Conservation (phyloP, 1,284 basidiomycete genomes). For the Leccinum pallidistipes region DNA sequence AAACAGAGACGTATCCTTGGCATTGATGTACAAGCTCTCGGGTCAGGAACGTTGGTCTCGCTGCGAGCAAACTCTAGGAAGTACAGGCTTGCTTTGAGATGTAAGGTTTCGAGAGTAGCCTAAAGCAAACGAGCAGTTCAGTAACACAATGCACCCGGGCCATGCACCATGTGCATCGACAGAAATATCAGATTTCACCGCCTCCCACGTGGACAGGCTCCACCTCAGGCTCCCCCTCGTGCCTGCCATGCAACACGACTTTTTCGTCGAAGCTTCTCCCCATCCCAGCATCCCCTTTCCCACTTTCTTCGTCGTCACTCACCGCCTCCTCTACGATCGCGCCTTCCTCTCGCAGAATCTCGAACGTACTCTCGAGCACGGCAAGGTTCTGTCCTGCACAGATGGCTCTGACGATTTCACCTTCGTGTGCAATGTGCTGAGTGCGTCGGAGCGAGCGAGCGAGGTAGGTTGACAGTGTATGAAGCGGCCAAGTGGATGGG, state of each 20-base stretch:
- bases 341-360: constrained; percentile 58
- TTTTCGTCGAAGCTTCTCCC: constrained; percentile 35
- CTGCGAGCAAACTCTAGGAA: not conserved
- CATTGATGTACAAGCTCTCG: not conserved
- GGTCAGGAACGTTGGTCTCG: not conserved
- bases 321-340: constrained; percentile 64
- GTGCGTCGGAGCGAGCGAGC: constrained; percentile 74
- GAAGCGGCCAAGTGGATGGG: constrained; percentile 75
- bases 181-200: constrained; percentile 6
- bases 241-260: constrained; percentile 16
- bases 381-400: constrained; percentile 71
- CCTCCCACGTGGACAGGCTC: constrained; percentile 17
- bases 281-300: constrained; percentile 13
- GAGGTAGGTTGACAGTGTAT: constrained; percentile 73
- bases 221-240: constrained; percentile 12
- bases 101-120: not conserved
- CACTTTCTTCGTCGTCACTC: constrained; percentile 45
- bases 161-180: not conserved
- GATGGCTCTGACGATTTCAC: constrained; percentile 70
- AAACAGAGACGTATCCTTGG: not conserved
- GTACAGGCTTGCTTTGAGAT: not conserved
- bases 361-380: constrained; percentile 27
- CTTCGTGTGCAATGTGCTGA: constrained; percentile 70
- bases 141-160: not conserved
- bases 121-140: not conserved